Evolutionary conservation across 2,329 filamentous ascomycete species (phyloP).

Genomic region (Aspergillus floridensis): DNA sequence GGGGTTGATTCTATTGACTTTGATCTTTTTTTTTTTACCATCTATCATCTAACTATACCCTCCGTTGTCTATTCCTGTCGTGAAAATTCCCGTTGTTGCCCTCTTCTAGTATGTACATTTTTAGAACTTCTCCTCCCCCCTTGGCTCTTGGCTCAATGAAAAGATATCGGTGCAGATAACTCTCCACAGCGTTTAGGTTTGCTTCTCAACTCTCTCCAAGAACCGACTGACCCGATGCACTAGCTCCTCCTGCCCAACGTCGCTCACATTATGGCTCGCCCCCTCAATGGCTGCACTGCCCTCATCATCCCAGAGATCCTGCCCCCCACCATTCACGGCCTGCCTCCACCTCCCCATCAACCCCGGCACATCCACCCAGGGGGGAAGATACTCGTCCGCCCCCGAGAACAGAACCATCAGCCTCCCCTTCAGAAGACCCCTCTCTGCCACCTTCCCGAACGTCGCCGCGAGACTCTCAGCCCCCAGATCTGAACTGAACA

Average conservation of each 20-base stretch:
- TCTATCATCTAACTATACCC: neutral
- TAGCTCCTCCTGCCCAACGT: constrained; percentile 47
- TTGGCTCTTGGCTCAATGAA: neutral
- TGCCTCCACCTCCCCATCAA: constrained; percentile 47
- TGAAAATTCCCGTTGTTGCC: neutral
- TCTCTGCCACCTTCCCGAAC: constrained; percentile 57
- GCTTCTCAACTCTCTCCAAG: constrained; percentile 24
- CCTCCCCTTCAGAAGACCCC: constrained; percentile 38
- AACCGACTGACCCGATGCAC: constrained; percentile 36
- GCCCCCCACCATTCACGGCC: constrained; percentile 33
- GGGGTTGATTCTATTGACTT: neutral
- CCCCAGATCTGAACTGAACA: constrained; percentile 77
- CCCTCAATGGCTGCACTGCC: constrained; percentile 48
- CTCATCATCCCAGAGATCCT: constrained; percentile 48
- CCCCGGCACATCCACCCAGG: constrained; percentile 45
- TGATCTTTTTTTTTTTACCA: neutral
- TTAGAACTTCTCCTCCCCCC: neutral
- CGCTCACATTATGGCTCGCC: constrained; percentile 51
- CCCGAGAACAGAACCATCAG: constrained; percentile 48
- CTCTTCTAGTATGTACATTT: neutral
- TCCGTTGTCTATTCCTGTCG: constrained; percentile 1
- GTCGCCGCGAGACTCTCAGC: constrained; percentile 57
- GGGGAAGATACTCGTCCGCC: constrained; percentile 46
- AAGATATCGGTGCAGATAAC: neutral
- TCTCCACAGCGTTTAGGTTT: neutral